Evolutionary conservation across 306 rosid genomes (phyloP).

Genomic region (Luffa aegyptiaca): DNA sequence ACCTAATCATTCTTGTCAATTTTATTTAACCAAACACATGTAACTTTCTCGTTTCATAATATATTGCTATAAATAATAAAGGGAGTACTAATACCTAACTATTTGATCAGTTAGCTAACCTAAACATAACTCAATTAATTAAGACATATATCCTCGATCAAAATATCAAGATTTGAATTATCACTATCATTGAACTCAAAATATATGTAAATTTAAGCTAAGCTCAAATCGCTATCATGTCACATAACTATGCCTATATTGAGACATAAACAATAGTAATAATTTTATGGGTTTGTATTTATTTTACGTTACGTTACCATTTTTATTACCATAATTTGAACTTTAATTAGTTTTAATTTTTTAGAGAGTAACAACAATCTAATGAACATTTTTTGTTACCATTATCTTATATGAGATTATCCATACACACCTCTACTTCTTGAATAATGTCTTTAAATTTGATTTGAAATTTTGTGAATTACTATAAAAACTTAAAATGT

Average conservation of each 20-base stretch:
- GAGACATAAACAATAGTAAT: background rate
- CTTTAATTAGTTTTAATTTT: background rate
- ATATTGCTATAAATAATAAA: background rate
- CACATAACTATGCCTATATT: background rate
- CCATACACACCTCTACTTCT: background rate
- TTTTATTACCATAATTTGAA: background rate
- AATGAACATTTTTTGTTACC: background rate
- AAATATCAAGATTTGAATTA: too few relatives aligned
- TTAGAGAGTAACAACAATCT: background rate
- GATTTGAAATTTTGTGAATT: background rate
- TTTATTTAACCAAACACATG: background rate
- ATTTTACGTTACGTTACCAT: background rate
- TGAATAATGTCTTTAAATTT: too few relatives aligned
- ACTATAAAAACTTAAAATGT: background rate
- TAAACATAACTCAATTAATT: too few relatives aligned
- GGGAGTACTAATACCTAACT: too few relatives aligned
- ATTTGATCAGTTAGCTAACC: background rate
- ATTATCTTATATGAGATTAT: background rate
- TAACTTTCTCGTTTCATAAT: background rate
- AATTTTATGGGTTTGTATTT: too few relatives aligned
- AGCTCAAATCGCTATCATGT: background rate
- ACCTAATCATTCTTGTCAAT: background rate
- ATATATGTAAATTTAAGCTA: background rate
- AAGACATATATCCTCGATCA: too few relatives aligned
- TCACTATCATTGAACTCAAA: too few relatives aligned